Base-by-base conservation (phyloP, 1,284 basidiomycete genomes). In the Boletus sp. region DNA sequence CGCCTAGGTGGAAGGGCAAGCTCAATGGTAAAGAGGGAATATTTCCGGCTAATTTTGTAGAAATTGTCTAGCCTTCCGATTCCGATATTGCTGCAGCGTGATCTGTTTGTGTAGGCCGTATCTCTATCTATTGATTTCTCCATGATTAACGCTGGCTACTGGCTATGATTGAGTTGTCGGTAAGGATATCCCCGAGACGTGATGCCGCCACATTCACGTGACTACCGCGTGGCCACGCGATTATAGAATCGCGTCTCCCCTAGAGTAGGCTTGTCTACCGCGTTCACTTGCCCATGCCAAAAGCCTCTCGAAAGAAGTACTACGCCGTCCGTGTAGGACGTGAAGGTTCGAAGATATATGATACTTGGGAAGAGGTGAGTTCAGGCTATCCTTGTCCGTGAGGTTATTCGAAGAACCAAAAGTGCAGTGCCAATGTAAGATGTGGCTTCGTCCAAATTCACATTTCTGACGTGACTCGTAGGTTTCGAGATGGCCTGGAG, bases 1-100 rank as follows among this genome's bases (percentile, higher is more conserved):
- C 4, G 52, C 53, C n/a, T 58, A 89, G 89, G 89, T 93, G 89
- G 89, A 88, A 78, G 18, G 91, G 84, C 29, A 84, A 79, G 64
- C 56, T 79, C 7, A 63, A 76, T 22, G 76, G 75, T 27, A 68
- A 71, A 45, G 71, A 79, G 60, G 85, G 85, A 0, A 78, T 82
- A 53, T 87, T 86, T 67, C 84, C 84, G 24, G 84, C 84, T 13
- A 86, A 86, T 65, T 86, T 86, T 61, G 83, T 86, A 22, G 83
- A 87, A 66, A 65, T 86, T 57, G 74, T 79, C 37, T 83, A 66
- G 59, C 31, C 13, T 22, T 45, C 24, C 6, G 43, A 47, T 39
- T 44, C 20, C 8, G 6, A 35, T 45, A 3, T 37, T 51, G 7
- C 39, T 56, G 56, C 55, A 44, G 48, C 41, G 18, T 65, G 44